Percentiles rank a stretch among this genome's conserved stretches.
phyloP scores from a whole-genome alignment of 2,329 filamentous ascomycete species.

The Akanthomyces uredinophilus region DNA sequence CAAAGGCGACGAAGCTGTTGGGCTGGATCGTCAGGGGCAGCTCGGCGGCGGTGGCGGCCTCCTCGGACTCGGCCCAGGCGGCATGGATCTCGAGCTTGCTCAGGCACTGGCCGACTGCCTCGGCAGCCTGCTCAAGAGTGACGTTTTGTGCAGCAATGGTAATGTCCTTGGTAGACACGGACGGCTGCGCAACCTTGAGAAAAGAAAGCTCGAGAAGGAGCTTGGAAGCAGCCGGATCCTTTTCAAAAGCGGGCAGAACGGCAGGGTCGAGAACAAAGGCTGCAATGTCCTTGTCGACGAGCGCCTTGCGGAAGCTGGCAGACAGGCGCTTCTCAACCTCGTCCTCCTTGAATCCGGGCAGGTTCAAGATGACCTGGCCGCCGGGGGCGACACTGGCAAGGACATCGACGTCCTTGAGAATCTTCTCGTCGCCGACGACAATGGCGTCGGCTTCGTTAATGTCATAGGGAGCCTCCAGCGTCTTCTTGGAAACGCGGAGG shows the following conservation, averaged over 20 bases:
- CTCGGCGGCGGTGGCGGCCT: conserved; percentile 44
- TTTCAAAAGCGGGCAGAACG: conserved; percentile 61
- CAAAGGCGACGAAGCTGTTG: conserved; percentile 78
- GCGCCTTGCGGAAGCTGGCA: conserved; percentile 60
- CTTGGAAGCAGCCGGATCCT: conserved; percentile 58
- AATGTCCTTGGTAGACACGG: conserved; percentile 64
- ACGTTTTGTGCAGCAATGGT: conserved; percentile 48
- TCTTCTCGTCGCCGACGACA: conserved; percentile 72
- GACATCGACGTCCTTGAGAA: conserved; percentile 74
- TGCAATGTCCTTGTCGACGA: conserved; percentile 64
- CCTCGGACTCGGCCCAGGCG: conserved; percentile 67
- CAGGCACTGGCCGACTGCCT: conserved; percentile 65
- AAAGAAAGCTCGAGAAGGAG: conserved; percentile 77
- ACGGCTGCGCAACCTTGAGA: conserved; percentile 67
- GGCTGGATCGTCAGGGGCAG: conserved; percentile 59
- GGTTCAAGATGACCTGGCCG: conserved; percentile 69
- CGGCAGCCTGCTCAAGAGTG: conserved; percentile 51
- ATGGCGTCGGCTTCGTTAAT: conserved; percentile 73
- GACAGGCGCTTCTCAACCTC: conserved; percentile 85
- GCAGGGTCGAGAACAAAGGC: conserved; percentile 73
- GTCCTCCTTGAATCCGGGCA: conserved; percentile 77
- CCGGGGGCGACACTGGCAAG: conserved; percentile 63
- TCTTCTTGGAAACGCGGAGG: conserved; percentile 75
- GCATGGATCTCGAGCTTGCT: conserved; percentile 71
- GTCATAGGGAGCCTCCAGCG: conserved; percentile 78